Evolutionary conservation across 306 rosid species (phyloP), one percentile per base, ranked within the genome.

Genomic region (Fragaria vesca): DNA sequence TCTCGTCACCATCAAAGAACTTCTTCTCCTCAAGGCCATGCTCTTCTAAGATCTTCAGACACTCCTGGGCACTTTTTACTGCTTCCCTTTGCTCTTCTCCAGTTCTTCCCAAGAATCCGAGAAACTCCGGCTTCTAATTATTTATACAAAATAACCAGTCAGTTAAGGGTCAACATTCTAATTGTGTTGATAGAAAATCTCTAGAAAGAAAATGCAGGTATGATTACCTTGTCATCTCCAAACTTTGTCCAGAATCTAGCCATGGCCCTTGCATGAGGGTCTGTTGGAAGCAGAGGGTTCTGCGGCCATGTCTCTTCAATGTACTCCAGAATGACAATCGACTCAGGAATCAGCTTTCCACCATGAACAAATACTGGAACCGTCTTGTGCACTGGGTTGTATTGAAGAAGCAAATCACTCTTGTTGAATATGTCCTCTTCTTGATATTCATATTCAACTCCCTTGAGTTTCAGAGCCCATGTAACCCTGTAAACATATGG

Each of bases 391-490:
- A 78, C 71, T 10, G 81, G 76, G 52, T 78, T 78, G 7, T 28
- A 2, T 4, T 72, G 72, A 16, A 71, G 42, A 47, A 78, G 72
- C 52, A 70, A 5, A 12, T 47, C 52, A 48, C 34, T 78, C 70
- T 78, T 61, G 63, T 71, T 58, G 12, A 2, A 45, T 28, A 71
- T 20, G 47, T 71, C 54, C 3, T 60, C 81, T 46, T 78, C 71
- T 20, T 71, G 15, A 26, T 71, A 47, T 16, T 60, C 54, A 47
- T 58, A 61, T 12, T 34, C 12, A 8, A 78, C 21, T 2, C 72
- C 72, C 76, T 61, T 78, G 42, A 78, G 76, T 12, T 78, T 71
- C 70, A 78, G 76, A 71, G 81, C 81, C 71, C 81, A 78, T 3
- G 8, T 71, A n/a, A 71, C 81, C 40, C 76, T 78, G 76, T 71